Evolutionary conservation across 2,329 filamentous ascomycete species (phyloP).

Genomic region (Aureobasidium sp.): DNA sequence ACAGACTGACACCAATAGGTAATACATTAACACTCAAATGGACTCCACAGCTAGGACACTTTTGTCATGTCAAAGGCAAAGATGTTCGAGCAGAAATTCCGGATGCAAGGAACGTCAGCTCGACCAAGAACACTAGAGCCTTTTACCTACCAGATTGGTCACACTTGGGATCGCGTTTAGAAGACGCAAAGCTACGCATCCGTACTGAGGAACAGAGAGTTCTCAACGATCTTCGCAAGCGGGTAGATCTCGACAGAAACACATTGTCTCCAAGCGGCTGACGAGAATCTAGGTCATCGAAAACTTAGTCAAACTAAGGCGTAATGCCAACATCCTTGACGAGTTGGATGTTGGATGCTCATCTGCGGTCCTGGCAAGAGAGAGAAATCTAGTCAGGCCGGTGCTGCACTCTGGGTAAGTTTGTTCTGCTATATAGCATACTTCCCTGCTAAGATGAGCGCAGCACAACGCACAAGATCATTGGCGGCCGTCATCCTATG

Average conservation of each 20-base stretch:
- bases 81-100: slow-evolving; percentile 48
- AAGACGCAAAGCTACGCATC: slow-evolving; percentile 70
- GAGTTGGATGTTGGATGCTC: slow-evolving; percentile 87
- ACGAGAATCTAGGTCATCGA: slow-evolving; percentile 48
- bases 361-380: slow-evolving; percentile 70
- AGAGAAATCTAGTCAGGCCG: slow-evolving; percentile 68
- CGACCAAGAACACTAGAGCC: slow-evolving; percentile 75
- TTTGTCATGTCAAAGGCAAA: slow-evolving; percentile 83
- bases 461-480: slow-evolving; percentile 60
- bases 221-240: slow-evolving; percentile 64
- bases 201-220: slow-evolving; percentile 77
- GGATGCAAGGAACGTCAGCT: slow-evolving; percentile 55
- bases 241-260: slow-evolving; percentile 33
- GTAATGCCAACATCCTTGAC: slow-evolving; percentile 85
- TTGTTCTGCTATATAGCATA: neutral
- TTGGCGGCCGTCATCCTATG: slow-evolving; percentile 84
- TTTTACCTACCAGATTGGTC: slow-evolving; percentile 85
- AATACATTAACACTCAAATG: slow-evolving; percentile 69
- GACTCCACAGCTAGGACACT: slow-evolving; percentile 80
- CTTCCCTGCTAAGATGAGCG: neutral
- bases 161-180: slow-evolving; percentile 67
- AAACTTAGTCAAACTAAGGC: slow-evolving; percentile 77
- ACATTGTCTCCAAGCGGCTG: neutral
- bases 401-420: slow-evolving; percentile 50
- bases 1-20: slow-evolving; percentile 12